Conservation (phyloP, 2,329 filamentous ascomycete species). For the Neofusicoccum kwambonambiense region DNA sequence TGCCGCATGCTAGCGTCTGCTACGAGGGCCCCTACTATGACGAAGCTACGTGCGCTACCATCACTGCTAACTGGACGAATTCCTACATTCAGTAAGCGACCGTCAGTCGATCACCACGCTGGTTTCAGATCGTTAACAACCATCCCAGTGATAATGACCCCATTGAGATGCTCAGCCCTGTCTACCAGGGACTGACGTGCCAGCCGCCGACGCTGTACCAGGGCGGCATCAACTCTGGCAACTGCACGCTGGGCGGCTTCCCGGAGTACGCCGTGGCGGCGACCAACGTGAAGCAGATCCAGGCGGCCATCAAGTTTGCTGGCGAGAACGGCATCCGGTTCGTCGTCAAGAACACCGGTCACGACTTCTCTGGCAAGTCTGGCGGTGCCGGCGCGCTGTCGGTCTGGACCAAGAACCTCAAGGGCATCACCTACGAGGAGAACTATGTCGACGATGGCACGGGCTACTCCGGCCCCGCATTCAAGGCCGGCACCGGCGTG, state of each 20-base stretch:
- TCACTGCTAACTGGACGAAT: conserved; percentile 32
- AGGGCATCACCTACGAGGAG: conserved; percentile 33
- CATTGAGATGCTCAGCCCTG: conserved; percentile 39
- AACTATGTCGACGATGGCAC: conserved; percentile 28
- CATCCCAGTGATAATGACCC: conserved; percentile 24
- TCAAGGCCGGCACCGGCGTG: conserved; percentile 30
- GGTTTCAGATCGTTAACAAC: too few species aligned
- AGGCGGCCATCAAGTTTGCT: conserved; percentile 29
- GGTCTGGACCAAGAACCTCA: conserved; percentile 39
- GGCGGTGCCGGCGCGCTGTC: conserved; percentile 34
- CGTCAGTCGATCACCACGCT: too few species aligned
- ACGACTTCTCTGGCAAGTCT: conserved; percentile 38
- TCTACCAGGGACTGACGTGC: conserved; percentile 38
- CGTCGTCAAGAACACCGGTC: conserved; percentile 39
- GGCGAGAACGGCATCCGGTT: conserved; percentile 31
- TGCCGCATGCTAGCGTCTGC: conserved; percentile 49
- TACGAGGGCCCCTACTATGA: conserved; percentile 39
- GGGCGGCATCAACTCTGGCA: conserved; percentile 23
- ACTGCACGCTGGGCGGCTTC: conserved; percentile 32
- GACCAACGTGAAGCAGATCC: conserved; percentile 29
- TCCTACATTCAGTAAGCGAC: conserved; percentile 23
- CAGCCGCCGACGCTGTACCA: conserved; percentile 35
- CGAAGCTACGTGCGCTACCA: conserved; percentile 24
- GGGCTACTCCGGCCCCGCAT: conserved; percentile 30
- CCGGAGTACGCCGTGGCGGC: conserved; percentile 31